Base-by-base conservation (phyloP, 2,329 filamentous ascomycete species). In the Rugonectria rugulosa region DNA sequence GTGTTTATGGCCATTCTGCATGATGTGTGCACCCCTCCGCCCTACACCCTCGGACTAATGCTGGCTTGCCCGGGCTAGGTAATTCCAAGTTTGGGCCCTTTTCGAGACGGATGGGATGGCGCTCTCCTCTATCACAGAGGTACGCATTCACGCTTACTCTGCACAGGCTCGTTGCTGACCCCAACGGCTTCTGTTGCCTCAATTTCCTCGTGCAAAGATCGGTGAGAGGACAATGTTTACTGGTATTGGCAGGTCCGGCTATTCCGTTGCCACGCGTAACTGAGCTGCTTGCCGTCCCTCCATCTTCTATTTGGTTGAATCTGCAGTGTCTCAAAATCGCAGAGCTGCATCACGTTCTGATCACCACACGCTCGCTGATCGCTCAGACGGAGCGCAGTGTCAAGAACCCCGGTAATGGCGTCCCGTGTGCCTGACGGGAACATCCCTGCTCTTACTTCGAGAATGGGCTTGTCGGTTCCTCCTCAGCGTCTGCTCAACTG, bases 221-320 rank as follows among this genome's bases (percentile, higher is more conserved):
- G 69, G 69, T 70, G 63, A 65, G 57, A 32, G 45, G 34, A 59
- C 49, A 61, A 50, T 40, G 41, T 14, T 55, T 56, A 70, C 71
- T 70, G 67, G 68, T 24, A 21, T 55, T 51, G 31, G 5, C 23
- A 41, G n/a, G 41, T 11, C 51, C 20, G 51, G 24, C 46, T 52
- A 29, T 21, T 32, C 47, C 45, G 37, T 45, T 47, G 53, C 53
- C 48, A 65, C 50, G 19, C 52, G 44, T 48, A 61, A 49, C 60
- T 43, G n/a, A n/a, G n/a, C n/a, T n/a, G 36, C 50, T 42, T 49
- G 43, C 46, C 31, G 46, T 41, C 46, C 60, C 47, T 46, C 42
- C 32, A 17, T 54, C 31, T 36, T 38, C 37, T 15, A 42, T 36
- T 36, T 43, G 37, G 29, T 34, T 43, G n/a, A n/a, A n/a, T n/a